Percentiles rank a stretch among this genome's conserved stretches.
Evolutionary conservation across 164 flowering plant species (phyloP).

Genomic region (Chimonanthus praecox): DNA sequence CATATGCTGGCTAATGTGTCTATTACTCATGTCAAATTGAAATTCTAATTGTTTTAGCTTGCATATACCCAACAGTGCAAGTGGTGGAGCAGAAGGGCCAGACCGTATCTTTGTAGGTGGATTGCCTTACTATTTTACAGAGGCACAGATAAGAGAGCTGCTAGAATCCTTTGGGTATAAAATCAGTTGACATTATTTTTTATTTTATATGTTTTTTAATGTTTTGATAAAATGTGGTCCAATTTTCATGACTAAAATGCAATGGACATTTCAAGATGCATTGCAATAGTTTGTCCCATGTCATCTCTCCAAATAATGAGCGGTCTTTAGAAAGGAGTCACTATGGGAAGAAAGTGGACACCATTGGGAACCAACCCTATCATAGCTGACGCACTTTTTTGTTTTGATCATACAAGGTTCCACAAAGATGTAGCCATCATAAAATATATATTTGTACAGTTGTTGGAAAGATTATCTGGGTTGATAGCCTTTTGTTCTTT

Average conservation of each 20-base stretch:
- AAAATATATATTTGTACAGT: no score
- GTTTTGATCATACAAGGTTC: not conserved
- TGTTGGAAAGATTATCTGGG: no score
- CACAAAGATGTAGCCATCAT: not conserved
- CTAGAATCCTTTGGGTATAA: conserved; percentile 78
- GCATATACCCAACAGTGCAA: conserved; percentile 32
- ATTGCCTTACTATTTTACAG: conserved; percentile 75
- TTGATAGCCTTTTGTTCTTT: no score
- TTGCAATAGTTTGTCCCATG: no score
- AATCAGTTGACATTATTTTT: not conserved
- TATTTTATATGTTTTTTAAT: not conserved
- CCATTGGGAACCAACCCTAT: no score
- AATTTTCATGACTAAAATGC: no score
- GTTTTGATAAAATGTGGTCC: no score
- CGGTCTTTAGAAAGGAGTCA: no score
- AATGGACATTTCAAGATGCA: no score
- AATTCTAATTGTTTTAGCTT: conserved; percentile 6
- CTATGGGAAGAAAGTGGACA: no score
- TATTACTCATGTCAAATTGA: not conserved
- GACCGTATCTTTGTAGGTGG: conserved; percentile 90
- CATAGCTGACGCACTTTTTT: not conserved
- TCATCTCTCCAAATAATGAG: no score
- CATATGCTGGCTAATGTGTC: not conserved
- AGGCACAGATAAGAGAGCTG: conserved; percentile 66
- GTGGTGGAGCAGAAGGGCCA: conserved; percentile 71